Evolutionary conservation across 2,329 filamentous ascomycete genomes (phyloP).

Genomic region (Pseudogymnoascus sp.): DNA sequence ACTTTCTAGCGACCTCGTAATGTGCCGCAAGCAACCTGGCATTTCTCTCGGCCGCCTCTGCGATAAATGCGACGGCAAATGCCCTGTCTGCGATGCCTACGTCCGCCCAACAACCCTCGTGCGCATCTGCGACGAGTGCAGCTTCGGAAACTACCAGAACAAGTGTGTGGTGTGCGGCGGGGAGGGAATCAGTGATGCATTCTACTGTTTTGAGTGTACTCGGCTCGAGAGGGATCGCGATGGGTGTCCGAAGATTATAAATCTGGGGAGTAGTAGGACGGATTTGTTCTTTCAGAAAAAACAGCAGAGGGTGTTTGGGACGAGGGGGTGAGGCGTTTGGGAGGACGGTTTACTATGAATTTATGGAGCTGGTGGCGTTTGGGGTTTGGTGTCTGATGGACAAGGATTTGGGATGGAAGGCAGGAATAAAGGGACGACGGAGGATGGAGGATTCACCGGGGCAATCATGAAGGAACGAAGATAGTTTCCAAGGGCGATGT

Average conservation of each 20-base stretch:
- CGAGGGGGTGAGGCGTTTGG: neutral
- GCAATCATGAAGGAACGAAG: neutral
- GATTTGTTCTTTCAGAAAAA: constrained; percentile 50
- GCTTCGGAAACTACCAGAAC: constrained; percentile 99
- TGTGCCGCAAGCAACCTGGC: constrained; percentile 98
- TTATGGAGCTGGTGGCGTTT: neutral
- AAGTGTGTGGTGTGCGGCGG: constrained; percentile 98
- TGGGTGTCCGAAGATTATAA: constrained; percentile 98
- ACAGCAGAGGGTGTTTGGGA: constrained; percentile 5
- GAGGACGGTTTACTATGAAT: neutral
- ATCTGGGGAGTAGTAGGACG: constrained; percentile 88
- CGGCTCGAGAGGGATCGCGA: constrained; percentile 93
- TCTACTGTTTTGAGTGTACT: constrained; percentile 99
- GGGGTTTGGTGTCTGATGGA: neutral
- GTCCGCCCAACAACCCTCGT: constrained; percentile 95
- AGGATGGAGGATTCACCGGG: neutral
- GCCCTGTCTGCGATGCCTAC: constrained; percentile 97
- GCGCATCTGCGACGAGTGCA: constrained; percentile 98
- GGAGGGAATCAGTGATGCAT: constrained; percentile 95
- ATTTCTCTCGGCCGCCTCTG: constrained; percentile 97
- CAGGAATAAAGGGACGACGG: neutral
- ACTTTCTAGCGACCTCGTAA: constrained; percentile 73
- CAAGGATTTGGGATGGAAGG: neutral
- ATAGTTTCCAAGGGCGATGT: neutral
- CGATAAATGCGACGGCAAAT: constrained; percentile 99